These are phyloP conservation scores for Cryptomeria japonica DNA, from an alignment of 75 land plant genomes.

Conservation along the genomic window DNA sequence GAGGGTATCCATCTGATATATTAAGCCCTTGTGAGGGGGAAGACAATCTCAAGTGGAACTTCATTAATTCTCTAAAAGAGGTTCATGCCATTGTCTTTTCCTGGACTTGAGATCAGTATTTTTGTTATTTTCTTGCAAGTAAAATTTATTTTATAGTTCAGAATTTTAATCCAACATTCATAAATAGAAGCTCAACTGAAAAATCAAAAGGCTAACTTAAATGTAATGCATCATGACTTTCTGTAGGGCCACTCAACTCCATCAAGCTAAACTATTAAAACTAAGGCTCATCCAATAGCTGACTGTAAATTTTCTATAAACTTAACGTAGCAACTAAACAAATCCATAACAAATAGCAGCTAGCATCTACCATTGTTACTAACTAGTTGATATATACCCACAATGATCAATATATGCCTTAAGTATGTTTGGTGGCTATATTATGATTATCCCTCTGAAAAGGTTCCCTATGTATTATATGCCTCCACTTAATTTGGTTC, in stretches of 20 bases:
- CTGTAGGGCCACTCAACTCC: not conserved
- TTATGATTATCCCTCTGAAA: not conserved
- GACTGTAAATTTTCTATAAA: not conserved
- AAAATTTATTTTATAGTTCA: not conserved
- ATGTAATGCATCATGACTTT: not conserved
- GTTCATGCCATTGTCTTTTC: conserved; percentile 20
- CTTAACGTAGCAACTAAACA: not conserved
- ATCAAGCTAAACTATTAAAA: too few species aligned
- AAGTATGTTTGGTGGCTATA: not conserved
- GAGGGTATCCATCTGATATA: conserved; percentile 84
- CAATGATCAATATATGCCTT: not conserved
- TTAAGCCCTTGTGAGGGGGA: conserved; percentile 90
- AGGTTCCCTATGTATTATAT: not conserved
- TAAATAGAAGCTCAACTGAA: not conserved
- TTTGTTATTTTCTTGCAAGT: not conserved
- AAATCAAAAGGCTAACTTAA: not conserved
- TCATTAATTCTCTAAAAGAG: conserved; percentile 95
- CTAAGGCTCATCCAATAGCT: too few species aligned
- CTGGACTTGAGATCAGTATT: not conserved
- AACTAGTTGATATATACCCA: not conserved
- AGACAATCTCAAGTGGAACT: conserved; percentile 89
- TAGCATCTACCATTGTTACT: not conserved
- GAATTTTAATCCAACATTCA: not conserved
- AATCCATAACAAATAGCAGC: not conserved
- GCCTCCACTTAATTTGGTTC: not conserved